phyloP scores from a whole-genome alignment of 2,329 filamentous ascomycete species.

The Calonectria pauciramosa region DNA sequence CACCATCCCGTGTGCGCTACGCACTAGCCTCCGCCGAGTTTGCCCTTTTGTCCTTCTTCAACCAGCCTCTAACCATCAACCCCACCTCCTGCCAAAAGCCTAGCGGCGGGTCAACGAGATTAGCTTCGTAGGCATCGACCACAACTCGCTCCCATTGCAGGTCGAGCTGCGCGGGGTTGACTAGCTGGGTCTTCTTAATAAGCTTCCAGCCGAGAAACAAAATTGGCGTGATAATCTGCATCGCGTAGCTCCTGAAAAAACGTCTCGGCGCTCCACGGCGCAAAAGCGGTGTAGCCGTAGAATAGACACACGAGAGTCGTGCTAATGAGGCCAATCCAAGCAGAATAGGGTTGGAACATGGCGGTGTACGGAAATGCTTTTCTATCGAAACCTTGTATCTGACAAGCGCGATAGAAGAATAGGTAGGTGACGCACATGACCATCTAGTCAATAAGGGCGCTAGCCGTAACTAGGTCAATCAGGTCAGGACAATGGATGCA shows the following conservation, averaged over 20 bases:
- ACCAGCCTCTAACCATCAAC: background rate
- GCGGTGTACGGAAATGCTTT: constrained; percentile 67
- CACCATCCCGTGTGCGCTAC: background rate
- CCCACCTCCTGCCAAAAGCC: constrained; percentile 69
- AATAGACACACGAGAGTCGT: constrained; percentile 12
- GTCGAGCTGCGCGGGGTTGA: constrained; percentile 25
- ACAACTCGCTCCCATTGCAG: constrained; percentile 28
- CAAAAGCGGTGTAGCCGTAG: constrained; percentile 67
- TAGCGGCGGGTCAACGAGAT: constrained; percentile 61
- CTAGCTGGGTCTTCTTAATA: constrained; percentile 16
- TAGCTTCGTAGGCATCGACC: constrained; percentile 37
- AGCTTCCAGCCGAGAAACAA: constrained; percentile 30
- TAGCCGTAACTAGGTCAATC: constrained; percentile 67
- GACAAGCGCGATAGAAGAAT: constrained; percentile 63
- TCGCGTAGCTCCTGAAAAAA: constrained; percentile 67
- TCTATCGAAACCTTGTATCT: constrained; percentile 65
- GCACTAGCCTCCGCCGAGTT: background rate
- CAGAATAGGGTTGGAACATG: constrained; percentile 69
- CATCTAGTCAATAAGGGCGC: constrained; percentile 72
- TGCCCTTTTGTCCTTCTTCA: background rate
- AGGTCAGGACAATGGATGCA: constrained; percentile 62
- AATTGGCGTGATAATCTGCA: constrained; percentile 47
- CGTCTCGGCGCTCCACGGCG: constrained; percentile 58
- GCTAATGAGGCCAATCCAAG: constrained; percentile 57
- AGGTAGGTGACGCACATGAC: constrained; percentile 62